Conservation (phyloP, 371 early-diverging fungal genomes). For the Rhizopus delemar region DNA sequence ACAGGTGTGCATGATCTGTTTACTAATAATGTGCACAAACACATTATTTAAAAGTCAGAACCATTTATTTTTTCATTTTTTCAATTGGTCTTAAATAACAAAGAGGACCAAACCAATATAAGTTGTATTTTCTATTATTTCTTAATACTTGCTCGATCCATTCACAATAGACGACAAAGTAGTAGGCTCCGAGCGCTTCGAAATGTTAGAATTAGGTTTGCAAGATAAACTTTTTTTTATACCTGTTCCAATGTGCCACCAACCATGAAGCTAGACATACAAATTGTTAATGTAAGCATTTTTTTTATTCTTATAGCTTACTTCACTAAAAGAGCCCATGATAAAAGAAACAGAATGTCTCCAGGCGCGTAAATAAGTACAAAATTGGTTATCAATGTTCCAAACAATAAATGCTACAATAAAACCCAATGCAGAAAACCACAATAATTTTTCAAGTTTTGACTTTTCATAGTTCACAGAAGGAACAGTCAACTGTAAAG, state of each 20-base stretch:
- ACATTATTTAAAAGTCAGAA: too few relatives aligned
- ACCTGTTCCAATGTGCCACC: constrained; percentile 76
- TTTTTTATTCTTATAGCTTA: constrained; percentile 8
- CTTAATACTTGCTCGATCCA: constrained; percentile 36
- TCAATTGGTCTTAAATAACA: constrained; percentile 34
- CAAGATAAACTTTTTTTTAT: neutral
- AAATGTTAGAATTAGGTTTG: neutral
- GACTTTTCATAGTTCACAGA: constrained; percentile 31
- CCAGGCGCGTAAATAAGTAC: constrained; percentile 53
- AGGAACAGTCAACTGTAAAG: constrained; percentile 40
- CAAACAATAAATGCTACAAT: constrained; percentile 68
- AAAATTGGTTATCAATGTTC: constrained; percentile 80
- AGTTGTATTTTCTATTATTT: constrained; percentile 14
- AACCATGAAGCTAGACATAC: constrained; percentile 74
- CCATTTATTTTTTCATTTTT: neutral
- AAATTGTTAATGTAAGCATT: neutral
- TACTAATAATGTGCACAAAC: too few relatives aligned
- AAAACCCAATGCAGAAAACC: constrained; percentile 49
- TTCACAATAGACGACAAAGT: constrained; percentile 42
- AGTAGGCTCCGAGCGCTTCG: constrained; percentile 41
- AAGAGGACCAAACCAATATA: constrained; percentile 41
- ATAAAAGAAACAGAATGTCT: constrained; percentile 54
- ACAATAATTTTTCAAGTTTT: constrained; percentile 36
- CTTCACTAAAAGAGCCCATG: constrained; percentile 54
- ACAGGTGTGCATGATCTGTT: too few relatives aligned